Evolutionary conservation across 208 protist species (phyloP), one percentile per base, ranked within the genome.

Genomic region (Crithidia bombi): DNA sequence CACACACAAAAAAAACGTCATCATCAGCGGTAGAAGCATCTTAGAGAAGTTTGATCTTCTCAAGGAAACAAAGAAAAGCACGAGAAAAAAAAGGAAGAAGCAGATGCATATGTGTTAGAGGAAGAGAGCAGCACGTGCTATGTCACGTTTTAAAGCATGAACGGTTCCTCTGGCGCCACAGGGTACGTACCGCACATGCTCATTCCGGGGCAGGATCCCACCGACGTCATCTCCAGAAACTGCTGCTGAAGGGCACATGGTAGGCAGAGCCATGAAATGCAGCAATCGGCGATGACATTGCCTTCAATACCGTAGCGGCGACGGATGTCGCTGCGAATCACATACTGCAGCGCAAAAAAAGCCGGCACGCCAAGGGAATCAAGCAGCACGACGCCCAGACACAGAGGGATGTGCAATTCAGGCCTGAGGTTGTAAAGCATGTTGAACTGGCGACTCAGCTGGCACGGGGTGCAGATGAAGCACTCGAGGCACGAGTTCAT

Each of bases 201-300:
- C 58, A 78, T 84, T 12, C 84, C 81, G 19, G 82, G 87, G 47
- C 85, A 90, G 6, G 72, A 51, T 4, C 81, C 71, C 35, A 80
- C 47, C 9, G 68, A 71, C 1, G 83, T 86, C 73, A 93, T 75
- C 75, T 90, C 84, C 23, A 83, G 59, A 61, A 90, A 73, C 50
- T 79, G 73, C 58, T 90, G 87, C 67, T 88, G 78, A 43, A 88
- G 21, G 0, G 50, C 69, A 38, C 87, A 90, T 15, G 21, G 30
- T 1, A 14, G 5, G 38, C 84, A 93, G 12, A 73, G 81, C 52
- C 30, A 85, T 14, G 66, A 68, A 0, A 54, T 26, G 47, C 73
- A 75, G 52, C 66, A 78, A 44, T 83, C 62, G 0, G 17, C n/a
- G 25, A 38, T 10, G 2, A 54, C 1, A 28, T 52, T 52, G 39